Evolutionary conservation across 352 stramenopile species (phyloP).

Genomic region (Phytophthora aleatoria): DNA sequence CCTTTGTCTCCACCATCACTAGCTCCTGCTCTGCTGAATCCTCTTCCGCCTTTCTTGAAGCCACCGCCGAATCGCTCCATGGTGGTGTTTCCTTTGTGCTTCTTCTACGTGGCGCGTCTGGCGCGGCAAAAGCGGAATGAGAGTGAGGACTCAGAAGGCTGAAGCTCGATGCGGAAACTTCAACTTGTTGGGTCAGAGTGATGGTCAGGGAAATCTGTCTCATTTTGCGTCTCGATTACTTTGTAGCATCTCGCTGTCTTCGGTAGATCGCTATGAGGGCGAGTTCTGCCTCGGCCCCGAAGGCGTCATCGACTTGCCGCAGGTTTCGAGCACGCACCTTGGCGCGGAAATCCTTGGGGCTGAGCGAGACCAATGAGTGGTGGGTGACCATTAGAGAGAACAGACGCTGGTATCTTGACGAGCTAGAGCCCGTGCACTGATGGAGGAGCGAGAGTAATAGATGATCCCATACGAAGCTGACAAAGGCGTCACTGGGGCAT

Average conservation of each 20-base stretch:
- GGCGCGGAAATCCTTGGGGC: conserved; percentile 61
- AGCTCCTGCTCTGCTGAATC: not conserved
- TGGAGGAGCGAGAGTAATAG: conserved; percentile 47
- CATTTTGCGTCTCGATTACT: conserved; percentile 5
- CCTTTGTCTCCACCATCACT: conserved; percentile 2
- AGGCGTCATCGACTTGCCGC: conserved; percentile 35
- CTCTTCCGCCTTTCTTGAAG: conserved; percentile 5
- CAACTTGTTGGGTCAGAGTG: conserved; percentile 39
- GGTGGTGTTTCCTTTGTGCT: not conserved
- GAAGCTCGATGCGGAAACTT: conserved; percentile 25
- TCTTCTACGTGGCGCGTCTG: not conserved
- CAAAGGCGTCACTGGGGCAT: conserved; percentile 48
- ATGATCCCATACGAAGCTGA: conserved; percentile 56
- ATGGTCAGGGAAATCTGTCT: conserved; percentile 43
- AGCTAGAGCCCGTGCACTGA: conserved; percentile 3
- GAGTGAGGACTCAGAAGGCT: not conserved
- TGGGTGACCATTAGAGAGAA: conserved; percentile 36
- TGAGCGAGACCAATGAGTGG: conserved; percentile 35
- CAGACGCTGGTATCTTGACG: conserved; percentile 18
- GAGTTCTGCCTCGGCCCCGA: conserved; percentile 48
- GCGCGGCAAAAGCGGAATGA: conserved; percentile 34
- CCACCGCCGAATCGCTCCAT: conserved; percentile 26
- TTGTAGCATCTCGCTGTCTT: conserved; percentile 29
- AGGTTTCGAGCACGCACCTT: conserved; percentile 58
- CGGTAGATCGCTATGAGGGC: conserved; percentile 54